Evolutionary conservation across 345 rosid species (phyloP).

Genomic region (Populus simonii): DNA sequence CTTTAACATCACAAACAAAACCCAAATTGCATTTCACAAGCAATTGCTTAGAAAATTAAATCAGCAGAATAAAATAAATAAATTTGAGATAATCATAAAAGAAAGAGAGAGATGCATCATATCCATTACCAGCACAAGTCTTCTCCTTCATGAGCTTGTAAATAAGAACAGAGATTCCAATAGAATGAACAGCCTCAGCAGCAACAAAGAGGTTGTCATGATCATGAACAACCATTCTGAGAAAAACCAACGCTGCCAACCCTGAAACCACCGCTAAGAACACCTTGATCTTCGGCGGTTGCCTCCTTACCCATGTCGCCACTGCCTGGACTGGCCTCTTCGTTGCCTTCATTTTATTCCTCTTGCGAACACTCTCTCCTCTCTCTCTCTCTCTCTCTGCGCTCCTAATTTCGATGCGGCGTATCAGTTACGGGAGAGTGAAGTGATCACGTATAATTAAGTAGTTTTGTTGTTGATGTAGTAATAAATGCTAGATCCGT

Average conservation of each 20-base stretch:
- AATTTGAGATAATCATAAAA: background rate
- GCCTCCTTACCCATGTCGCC: slow-evolving; percentile 79
- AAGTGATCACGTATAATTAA: background rate
- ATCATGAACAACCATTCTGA: slow-evolving; percentile 85
- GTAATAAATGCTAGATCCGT: background rate
- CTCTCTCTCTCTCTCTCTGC: background rate
- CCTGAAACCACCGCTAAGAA: slow-evolving; percentile 86
- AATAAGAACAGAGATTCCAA: slow-evolving; percentile 87
- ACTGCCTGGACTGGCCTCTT: slow-evolving; percentile 70
- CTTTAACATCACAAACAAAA: background rate
- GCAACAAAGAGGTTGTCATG: slow-evolving; percentile 97
- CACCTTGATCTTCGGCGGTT: slow-evolving; percentile 97
- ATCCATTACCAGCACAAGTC: slow-evolving; percentile 75
- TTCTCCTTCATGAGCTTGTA: slow-evolving; percentile 93
- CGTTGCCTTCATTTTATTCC: slow-evolving; percentile 46
- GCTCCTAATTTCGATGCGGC: background rate
- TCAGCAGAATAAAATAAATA: too few relatives aligned
- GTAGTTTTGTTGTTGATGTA: background rate
- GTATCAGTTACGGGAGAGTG: background rate
- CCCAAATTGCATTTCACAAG: background rate
- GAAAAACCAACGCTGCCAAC: slow-evolving; percentile 76
- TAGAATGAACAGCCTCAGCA: slow-evolving; percentile 91
- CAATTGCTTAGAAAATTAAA: background rate
- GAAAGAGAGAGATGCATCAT: background rate
- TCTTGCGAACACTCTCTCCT: background rate